Evolutionary conservation across 1,139 yeast species (phyloP).

Genomic region (Yamadazyma mexicana): DNA sequence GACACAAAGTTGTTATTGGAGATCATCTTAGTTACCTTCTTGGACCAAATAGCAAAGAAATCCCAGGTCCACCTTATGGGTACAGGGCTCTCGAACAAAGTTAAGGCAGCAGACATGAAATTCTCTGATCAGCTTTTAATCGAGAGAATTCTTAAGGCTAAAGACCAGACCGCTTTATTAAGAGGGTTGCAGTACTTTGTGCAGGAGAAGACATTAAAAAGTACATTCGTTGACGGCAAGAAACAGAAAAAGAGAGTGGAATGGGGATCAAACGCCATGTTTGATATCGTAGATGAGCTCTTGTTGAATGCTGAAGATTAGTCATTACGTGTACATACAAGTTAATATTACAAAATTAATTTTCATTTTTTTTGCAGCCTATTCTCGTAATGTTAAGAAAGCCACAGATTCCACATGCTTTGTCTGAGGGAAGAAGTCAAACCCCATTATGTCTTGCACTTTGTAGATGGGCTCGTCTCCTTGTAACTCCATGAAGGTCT

Average conservation of each 20-base stretch:
- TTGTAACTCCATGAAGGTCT: constrained; percentile 27
- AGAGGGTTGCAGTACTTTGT: constrained; percentile 76
- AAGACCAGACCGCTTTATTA: constrained; percentile 60
- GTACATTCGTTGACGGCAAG: constrained; percentile 55
- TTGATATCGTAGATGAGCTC: constrained; percentile 54
- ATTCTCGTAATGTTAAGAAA: constrained; percentile 24
- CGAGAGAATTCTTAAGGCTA: constrained; percentile 57
- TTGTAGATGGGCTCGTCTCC: constrained; percentile 21
- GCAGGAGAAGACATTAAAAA: constrained; percentile 48
- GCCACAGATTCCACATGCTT: constrained; percentile 50
- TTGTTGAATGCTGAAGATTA: constrained; percentile 8
- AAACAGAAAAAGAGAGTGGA: constrained; percentile 62
- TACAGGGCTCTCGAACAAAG: constrained; percentile 31
- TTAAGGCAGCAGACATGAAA: constrained; percentile 31
- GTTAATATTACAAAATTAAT: not conserved
- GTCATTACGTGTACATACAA: not conserved
- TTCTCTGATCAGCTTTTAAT: constrained; percentile 58
- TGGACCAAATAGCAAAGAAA: constrained; percentile 65
- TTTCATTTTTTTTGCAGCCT: not conserved
- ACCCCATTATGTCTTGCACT: constrained; percentile 37
- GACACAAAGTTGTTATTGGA: constrained; percentile 74
- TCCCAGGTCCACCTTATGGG: constrained; percentile 56
- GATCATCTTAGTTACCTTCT: constrained; percentile 64
- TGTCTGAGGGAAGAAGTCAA: constrained; percentile 51
- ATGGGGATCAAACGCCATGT: constrained; percentile 67